Base-by-base conservation (phyloP, 768 basidiomycete species). In the Trametes coccinea region DNA sequence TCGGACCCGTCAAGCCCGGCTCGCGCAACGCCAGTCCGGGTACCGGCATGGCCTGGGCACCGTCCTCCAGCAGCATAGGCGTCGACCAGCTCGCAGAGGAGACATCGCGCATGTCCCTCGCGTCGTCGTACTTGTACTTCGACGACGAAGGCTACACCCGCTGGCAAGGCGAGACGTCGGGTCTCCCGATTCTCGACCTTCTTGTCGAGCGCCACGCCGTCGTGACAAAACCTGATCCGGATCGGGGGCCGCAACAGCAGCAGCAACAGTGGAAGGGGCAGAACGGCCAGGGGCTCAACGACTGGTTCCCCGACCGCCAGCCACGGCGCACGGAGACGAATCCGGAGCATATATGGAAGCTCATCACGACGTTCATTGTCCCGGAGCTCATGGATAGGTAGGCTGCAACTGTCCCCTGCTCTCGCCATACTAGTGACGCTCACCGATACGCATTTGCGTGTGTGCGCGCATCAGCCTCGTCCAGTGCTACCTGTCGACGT, bases 311-410 rank as follows among this genome's bases (percentile, higher is more conserved):
- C 0, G 87, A 94, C 72, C 82, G 94, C 41, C 85, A 84, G 17
- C 85, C 85, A 4, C 80, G 84, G 46, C 83, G 88, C 22, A 87
- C 87, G 37, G 90, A 93, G 67, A 82, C 89, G 59, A 92, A 95
- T 69, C 93, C 95, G 9, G 92, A 95, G 75, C 85, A 85, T 8
- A 76, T 92, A 4, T 97, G 94, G 94, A 85, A 89, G 60, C 79
- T 90, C 17, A 89, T 95, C 69, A 95, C 94, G 1, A 88, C 90
- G 1, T 84, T 87, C 58, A 93, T 96, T 58, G 84, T 85, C 3
- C 92, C 94, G 8, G 93, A 95, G 69, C 80, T 96, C 54, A 95
- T 97, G 93, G 94, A 97, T 74, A 93, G 84, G 94, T 92, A 67
- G 69, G 80, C 71, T 69, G 22, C 22, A 22, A 22, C 22, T 41